Conservation (phyloP, 2,329 filamentous ascomycete genomes). For the Sporothrix humicola region DNA sequence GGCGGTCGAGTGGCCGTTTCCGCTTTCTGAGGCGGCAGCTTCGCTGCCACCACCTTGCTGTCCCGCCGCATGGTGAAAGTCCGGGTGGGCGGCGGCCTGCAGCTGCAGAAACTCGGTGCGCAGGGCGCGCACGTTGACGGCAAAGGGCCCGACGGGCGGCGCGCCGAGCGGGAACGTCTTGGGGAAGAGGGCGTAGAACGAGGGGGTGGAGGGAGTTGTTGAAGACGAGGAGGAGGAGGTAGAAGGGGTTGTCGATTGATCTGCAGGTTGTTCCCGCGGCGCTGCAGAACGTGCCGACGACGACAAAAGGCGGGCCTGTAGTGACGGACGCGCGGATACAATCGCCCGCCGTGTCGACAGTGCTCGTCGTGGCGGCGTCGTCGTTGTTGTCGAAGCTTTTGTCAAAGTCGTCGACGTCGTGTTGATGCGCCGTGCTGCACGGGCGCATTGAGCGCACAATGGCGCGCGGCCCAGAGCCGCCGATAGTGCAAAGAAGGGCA, state of each 20-base stretch:
- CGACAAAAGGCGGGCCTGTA: not conserved
- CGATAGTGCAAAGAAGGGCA: not conserved
- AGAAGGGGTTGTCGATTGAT: not conserved
- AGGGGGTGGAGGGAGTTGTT: slow-evolving; percentile 28
- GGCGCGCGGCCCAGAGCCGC: not conserved
- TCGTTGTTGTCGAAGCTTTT: not conserved
- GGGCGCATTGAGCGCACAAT: slow-evolving; percentile 25
- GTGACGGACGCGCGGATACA: not conserved
- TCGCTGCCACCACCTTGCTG: not conserved
- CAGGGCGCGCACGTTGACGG: slow-evolving; percentile 70
- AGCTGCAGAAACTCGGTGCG: slow-evolving; percentile 85
- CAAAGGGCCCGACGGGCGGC: slow-evolving; percentile 77
- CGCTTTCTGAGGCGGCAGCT: not conserved
- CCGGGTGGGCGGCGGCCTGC: slow-evolving; percentile 78
- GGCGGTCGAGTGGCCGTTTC: slow-evolving; percentile 27
- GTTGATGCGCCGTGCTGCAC: slow-evolving; percentile 18
- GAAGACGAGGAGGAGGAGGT: not conserved
- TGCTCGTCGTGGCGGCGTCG: not conserved
- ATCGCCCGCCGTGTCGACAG: no score
- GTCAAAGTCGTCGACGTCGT: not conserved
- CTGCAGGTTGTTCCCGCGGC: not conserved
- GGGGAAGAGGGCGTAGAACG: slow-evolving; percentile 87
- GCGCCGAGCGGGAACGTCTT: slow-evolving; percentile 75
- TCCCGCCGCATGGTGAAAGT: slow-evolving; percentile 57
- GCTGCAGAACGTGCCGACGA: not conserved